Conservation (phyloP, 257 asterid species). For the Rauvolfia tetraphylla region DNA sequence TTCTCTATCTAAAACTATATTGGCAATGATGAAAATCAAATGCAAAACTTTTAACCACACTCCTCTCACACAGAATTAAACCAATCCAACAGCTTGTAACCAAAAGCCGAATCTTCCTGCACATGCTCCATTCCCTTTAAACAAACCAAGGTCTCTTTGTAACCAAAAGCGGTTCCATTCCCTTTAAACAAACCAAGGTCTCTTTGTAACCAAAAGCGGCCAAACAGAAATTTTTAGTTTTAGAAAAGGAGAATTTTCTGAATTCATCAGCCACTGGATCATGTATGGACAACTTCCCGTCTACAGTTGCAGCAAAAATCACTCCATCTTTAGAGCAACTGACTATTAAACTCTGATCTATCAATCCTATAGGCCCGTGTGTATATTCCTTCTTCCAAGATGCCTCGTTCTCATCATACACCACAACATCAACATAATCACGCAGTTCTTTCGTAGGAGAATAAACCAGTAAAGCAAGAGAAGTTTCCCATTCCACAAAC, state of each 20-base stretch:
- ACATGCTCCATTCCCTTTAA: constrained; percentile 6
- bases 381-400: not conserved
- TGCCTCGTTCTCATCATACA: not conserved
- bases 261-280: not conserved
- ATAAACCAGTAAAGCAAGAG: no score
- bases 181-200: no score
- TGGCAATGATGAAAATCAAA: no score
- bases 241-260: not conserved
- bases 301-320: constrained; percentile 7
- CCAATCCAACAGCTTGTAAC: no score
- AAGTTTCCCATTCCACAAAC: not conserved
- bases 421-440: not conserved
- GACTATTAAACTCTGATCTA: not conserved
- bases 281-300: constrained; percentile 6
- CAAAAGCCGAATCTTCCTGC: not conserved
- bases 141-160: constrained; percentile 18
- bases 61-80: no score
- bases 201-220: no score
- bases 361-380: not conserved
- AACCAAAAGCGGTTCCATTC: no score
- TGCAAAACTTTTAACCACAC: no score
- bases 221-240: no score
- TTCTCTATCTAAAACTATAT: no score
- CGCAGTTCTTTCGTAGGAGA: not conserved
- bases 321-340: constrained; percentile 14